Conservation (phyloP, 1,284 basidiomycete genomes). For the Leccinum griseonigrum region DNA sequence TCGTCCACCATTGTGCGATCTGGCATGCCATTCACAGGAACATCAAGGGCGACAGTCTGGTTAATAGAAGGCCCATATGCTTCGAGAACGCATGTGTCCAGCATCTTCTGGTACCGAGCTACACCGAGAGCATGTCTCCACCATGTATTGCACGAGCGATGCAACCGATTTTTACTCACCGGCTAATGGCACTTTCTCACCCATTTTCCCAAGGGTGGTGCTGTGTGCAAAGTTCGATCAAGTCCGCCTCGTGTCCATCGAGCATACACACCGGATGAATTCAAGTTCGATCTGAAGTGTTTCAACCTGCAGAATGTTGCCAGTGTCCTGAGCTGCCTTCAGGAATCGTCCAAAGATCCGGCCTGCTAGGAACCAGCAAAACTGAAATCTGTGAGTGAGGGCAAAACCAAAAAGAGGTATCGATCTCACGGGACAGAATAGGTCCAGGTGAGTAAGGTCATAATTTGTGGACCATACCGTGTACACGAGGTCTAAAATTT, state of each 20-base stretch:
- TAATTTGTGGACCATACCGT: conserved; percentile 65
- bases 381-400: conserved; percentile 37
- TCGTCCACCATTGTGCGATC: conserved; percentile 11
- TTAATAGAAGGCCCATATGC: conserved; percentile 30
- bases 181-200: conserved; percentile 62
- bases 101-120: conserved; percentile 63
- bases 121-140: conserved; percentile 4
- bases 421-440: conserved; percentile 9
- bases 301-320: conserved; percentile 49
- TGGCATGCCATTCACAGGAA: conserved; percentile 10
- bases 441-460: conserved; percentile 26
- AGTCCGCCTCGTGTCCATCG: not conserved
- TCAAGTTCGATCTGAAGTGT: conserved; percentile 60
- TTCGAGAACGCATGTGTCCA: conserved; percentile 44
- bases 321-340: conserved; percentile 53
- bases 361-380: conserved; percentile 67
- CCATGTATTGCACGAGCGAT: not conserved
- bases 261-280: conserved; percentile 56
- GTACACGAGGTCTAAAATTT: conserved; percentile 67
- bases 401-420: not conserved
- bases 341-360: conserved; percentile 64
- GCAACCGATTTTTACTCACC: conserved; percentile 32
- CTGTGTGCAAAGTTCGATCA: conserved; percentile 32
- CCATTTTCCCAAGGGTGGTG: conserved; percentile 57
- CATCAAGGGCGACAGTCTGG: not conserved